Percentiles rank a stretch among this genome's conserved stretches.
These are phyloP conservation scores for Camelina neglecta DNA, from an alignment of 345 rosid genomes.

Conservation along the genomic window DNA sequence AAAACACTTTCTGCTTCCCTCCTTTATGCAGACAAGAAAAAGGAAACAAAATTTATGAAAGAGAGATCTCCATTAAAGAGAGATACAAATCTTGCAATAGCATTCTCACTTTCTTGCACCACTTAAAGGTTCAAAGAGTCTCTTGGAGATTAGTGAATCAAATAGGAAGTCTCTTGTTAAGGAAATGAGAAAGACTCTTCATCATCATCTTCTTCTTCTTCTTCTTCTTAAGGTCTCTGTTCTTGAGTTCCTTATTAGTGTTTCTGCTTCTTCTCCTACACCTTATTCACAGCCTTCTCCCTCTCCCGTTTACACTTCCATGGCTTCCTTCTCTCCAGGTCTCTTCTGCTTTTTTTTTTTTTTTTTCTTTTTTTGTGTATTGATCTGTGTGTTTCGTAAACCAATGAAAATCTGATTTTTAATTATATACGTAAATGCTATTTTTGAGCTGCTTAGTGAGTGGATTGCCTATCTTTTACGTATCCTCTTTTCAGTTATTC, in stretches of 20 bases:
- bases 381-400: slow-evolving; percentile 19
- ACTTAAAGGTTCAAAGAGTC: neutral
- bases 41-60: slow-evolving; percentile 29
- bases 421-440: slow-evolving; percentile 1
- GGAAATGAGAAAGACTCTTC: slow-evolving; percentile 41
- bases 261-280: slow-evolving; percentile 18
- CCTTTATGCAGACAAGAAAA: slow-evolving; percentile 45
- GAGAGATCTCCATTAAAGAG: slow-evolving; percentile 26
- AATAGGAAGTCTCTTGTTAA: neutral
- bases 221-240: slow-evolving; percentile 24
- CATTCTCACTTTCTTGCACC: slow-evolving; percentile 5
- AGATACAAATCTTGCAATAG: slow-evolving; percentile 15
- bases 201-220: slow-evolving; percentile 1
- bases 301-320: slow-evolving; percentile 55
- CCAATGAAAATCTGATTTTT: slow-evolving; percentile 15
- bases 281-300: slow-evolving; percentile 47
- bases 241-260: slow-evolving; percentile 23
- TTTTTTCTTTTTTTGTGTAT: neutral
- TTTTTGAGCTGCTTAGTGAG: neutral
- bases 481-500: slow-evolving; percentile 22
- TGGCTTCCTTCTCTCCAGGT: slow-evolving; percentile 80
- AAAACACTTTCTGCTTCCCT: slow-evolving; percentile 43
- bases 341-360: too few relatives aligned
- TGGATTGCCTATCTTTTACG: slow-evolving; percentile 17
- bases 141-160: slow-evolving; percentile 24